A percentile compares a stretch with the other conserved stretches of the same genome.
phyloP scores from a whole-genome alignment of 352 stramenopile genomes.

The Phytopythium cucurbitacearum region DNA sequence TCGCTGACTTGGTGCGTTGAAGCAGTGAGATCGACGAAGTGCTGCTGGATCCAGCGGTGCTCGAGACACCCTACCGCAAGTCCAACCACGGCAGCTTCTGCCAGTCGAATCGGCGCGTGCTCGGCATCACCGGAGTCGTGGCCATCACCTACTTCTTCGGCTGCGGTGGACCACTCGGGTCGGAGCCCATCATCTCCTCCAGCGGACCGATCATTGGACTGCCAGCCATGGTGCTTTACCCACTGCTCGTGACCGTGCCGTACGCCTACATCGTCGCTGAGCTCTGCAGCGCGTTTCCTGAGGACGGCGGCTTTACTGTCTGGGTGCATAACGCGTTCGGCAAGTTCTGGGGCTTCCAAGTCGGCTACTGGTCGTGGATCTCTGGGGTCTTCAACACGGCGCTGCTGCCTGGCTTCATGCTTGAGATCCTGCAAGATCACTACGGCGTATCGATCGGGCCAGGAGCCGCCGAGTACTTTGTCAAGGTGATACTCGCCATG shows the following conservation, averaged over 20 bases:
- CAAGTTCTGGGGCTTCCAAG: conserved; percentile 73
- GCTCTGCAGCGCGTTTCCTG: conserved; percentile 64
- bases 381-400: conserved; percentile 49
- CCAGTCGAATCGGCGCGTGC: conserved; percentile 21
- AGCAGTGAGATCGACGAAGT: conserved; percentile 12
- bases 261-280: conserved; percentile 61
- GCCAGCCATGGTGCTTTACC: conserved; percentile 48
- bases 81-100: conserved; percentile 4
- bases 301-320: conserved; percentile 68
- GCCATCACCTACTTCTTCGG: conserved; percentile 51
- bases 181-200: conserved; percentile 48
- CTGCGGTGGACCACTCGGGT: conserved; percentile 45
- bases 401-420: conserved; percentile 34
- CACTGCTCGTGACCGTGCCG: conserved; percentile 54
- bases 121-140: conserved; percentile 31
- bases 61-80: conserved; percentile 18
- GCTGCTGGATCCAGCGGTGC: conserved; percentile 11
- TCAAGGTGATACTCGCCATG: conserved; percentile 28
- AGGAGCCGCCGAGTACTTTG: conserved; percentile 16
- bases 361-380: conserved; percentile 85
- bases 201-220: conserved; percentile 53
- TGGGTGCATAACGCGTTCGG: conserved; percentile 72
- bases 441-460: conserved; percentile 14
- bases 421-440: conserved; percentile 32
- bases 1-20: neutral